Evolutionary conservation across 2,329 filamentous ascomycete species (phyloP).

Genomic region (Pestalotiopsis sp.): DNA sequence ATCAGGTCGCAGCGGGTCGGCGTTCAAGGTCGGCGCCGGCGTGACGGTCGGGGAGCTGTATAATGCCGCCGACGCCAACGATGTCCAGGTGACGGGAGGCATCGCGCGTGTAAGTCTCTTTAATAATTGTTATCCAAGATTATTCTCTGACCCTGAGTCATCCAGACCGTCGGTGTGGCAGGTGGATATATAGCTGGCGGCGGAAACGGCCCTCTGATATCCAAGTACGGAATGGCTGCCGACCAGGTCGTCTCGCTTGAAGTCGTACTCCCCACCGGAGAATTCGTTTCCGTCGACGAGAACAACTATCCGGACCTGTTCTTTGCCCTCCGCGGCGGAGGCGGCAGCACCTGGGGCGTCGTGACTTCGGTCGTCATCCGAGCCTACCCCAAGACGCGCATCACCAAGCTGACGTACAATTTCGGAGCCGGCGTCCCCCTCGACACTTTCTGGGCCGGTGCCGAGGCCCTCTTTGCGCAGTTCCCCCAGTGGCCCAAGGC

Average conservation of each 20-base stretch:
- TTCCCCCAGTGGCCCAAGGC: slow-evolving; percentile 31
- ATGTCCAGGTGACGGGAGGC: slow-evolving; percentile 52
- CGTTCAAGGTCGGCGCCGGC: slow-evolving; percentile 57
- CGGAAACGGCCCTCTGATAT: slow-evolving; percentile 52
- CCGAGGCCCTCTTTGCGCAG: slow-evolving; percentile 28
- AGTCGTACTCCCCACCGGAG: slow-evolving; percentile 47
- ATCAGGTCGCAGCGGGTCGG: slow-evolving; percentile 36
- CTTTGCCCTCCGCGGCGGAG: slow-evolving; percentile 52
- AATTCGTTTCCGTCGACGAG: slow-evolving; percentile 41
- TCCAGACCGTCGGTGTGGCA: slow-evolving; percentile 45
- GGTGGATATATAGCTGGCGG: slow-evolving; percentile 48
- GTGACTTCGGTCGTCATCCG: slow-evolving; percentile 40
- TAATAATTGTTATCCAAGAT: background rate
- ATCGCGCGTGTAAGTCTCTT: slow-evolving; percentile 35
- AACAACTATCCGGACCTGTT: slow-evolving; percentile 48
- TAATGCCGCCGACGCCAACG: slow-evolving; percentile 45
- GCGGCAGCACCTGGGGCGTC: slow-evolving; percentile 44
- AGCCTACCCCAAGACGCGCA: slow-evolving; percentile 34
- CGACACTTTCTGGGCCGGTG: background rate
- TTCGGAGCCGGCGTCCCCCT: slow-evolving; percentile 23
- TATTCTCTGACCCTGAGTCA: background rate
- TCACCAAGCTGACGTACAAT: slow-evolving; percentile 34
- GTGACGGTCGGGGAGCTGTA: slow-evolving; percentile 56
- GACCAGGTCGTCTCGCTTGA: slow-evolving; percentile 53
- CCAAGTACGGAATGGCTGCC: slow-evolving; percentile 46